Evolutionary conservation across 148 eudicot genomes (phyloP), one percentile per base, ranked within the genome.

Genomic region (Talinum fruticosum): DNA sequence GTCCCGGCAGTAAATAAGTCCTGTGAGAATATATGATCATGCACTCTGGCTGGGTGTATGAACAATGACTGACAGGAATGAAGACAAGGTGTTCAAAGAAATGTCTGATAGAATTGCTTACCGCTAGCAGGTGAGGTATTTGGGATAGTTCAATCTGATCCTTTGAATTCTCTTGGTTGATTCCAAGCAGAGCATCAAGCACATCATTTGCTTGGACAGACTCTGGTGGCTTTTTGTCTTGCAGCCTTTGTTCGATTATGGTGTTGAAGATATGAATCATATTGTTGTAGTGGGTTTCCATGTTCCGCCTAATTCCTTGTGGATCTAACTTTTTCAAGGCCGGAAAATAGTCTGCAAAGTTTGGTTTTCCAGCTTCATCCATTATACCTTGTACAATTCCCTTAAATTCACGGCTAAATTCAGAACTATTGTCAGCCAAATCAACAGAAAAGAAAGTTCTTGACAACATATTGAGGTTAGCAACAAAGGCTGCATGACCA

Each of bases 271-370:
- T 26, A 26, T 78, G 54, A 13, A 87, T 24, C 69, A 85, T 38
- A 73, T 80, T 81, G 0, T 38, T 61, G 13, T 65, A 69, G 64
- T 81, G 65, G 10, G 71, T 19, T 0, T 16, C 61, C 76, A 75
- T 64, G 2, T 79, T 84, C 0, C 84, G 74, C 68, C 82, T 75
- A 29, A 82, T 72, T 0, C 90, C 87, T 57, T 78, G 90, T 1
- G 84, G 88, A 59, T 90, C 89, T 1, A 87, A 16, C 76, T 51
- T 82, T 34, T 41, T 66, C 28, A 88, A 79, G 10, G 73, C n/a
- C 0, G 89, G 92, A 76, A 87, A 90, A 71, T 73, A 84, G 77
- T 90, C 89, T 26, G 79, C 92, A 21, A 87, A 67, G 69, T 90
- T 87, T 4, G 89, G 88, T 37, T 81, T 86, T 5, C 88, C 92